These are phyloP conservation scores for Hyphopichia buzzinii DNA, from an alignment of 1,139 yeast genomes.

Conservation along the genomic window DNA sequence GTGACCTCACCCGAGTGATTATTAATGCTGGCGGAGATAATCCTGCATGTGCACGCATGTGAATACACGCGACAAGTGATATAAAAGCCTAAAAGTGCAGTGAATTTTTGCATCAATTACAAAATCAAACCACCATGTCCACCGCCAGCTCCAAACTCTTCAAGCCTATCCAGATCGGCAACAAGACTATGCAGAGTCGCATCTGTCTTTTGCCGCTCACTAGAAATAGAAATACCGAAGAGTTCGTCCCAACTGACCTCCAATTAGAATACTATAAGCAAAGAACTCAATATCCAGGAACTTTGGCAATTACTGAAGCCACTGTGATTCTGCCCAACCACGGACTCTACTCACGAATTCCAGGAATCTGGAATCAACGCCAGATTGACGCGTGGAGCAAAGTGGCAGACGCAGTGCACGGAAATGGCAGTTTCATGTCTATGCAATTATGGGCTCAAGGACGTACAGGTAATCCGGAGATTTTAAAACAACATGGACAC, in stretches of 20 bases:
- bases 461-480: slow-evolving; percentile 32
- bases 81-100: too few relatives aligned
- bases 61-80: too few relatives aligned
- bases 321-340: slow-evolving; percentile 19
- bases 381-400: slow-evolving; percentile 51
- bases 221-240: slow-evolving; percentile 40
- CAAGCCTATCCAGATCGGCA: slow-evolving; percentile 48
- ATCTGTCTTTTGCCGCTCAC: slow-evolving; percentile 55
- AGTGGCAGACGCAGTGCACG: slow-evolving; percentile 50
- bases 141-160: slow-evolving; percentile 28
- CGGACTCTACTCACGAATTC: slow-evolving; percentile 44
- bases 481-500: slow-evolving; percentile 33
- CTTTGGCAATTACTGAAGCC: slow-evolving; percentile 44
- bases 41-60: too few relatives aligned
- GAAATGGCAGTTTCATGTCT: slow-evolving; percentile 47
- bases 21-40: too few relatives aligned
- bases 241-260: slow-evolving; percentile 45
- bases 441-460: slow-evolving; percentile 54
- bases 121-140: background rate
- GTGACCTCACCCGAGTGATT: too few relatives aligned
- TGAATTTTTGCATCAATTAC: too few relatives aligned
- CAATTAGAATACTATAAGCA: slow-evolving; percentile 49
- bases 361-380: slow-evolving; percentile 50
- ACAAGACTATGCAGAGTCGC: slow-evolving; percentile 33
- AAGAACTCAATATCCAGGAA: slow-evolving; percentile 50